Base-by-base conservation (phyloP, 2,329 filamentous ascomycete species). In the Huntiella bhutanensis region DNA sequence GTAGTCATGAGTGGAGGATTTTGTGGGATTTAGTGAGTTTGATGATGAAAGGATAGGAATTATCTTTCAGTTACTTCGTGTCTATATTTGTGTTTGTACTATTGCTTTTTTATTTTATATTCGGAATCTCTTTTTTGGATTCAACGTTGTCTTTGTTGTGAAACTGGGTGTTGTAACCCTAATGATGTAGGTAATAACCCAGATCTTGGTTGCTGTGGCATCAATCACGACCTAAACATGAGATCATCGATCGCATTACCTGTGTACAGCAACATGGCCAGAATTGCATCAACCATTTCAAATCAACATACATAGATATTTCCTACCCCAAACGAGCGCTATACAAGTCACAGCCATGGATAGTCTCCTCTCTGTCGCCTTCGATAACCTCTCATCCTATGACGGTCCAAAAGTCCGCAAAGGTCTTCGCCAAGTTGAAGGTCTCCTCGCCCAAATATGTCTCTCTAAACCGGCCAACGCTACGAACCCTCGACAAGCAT, bases 331-430 rank as follows among this genome's bases (percentile, higher is more conserved):
- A 28, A 10, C 22, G 7, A 28, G 22, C 22, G 22, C 22, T 28
- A 28, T 10, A 28, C 7, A 28, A 28, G 22, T 28, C 22, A 28
- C 22, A 22, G 33, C 55, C 57, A 96, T 96, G 91, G 91, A 96
- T 67, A 77, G 82, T 45, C 73, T 96, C 22, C 71, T 96, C 47
- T 92, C 85, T 39, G 77, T 93, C 60, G 86, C 88, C 51, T 96
- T 96, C 64, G 87, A 95, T 67, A 93, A 93, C 64, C 80, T 95
- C 53, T 92, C 87, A 51, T 95, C 87, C 42, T 87, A 87, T 61
- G 86, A 95, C 56, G 78, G 79, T 49, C 70, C 73, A 60, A 94
- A 94, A 66, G 82, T 96, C 58, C 80, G 85, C 55, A 96, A 95
- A 66, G 91, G 88, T 44, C 66, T 96, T 54, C 81, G 85, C 54